Conservation (phyloP, 129 eudicot genomes). For the Chrysanthemum lavandulifolium region DNA sequence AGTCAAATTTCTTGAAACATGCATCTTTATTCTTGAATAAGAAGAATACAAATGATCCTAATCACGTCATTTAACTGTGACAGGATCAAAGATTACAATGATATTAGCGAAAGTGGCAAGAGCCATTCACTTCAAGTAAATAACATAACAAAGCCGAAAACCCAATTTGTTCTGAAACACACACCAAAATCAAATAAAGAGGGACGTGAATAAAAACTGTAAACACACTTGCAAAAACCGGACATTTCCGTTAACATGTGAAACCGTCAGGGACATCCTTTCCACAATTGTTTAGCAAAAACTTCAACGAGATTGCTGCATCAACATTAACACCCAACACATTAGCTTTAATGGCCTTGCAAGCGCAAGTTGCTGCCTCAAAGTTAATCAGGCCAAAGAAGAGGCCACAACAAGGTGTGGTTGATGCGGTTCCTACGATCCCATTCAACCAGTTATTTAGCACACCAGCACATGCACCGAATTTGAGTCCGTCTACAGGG, state of each 20-base stretch:
- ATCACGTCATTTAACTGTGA: constrained; percentile 14
- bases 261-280: background rate
- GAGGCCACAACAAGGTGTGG: constrained; percentile 46
- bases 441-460: constrained; percentile 31
- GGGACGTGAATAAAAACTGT: background rate
- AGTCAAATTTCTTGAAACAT: background rate
- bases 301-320: background rate
- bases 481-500: constrained; percentile 43
- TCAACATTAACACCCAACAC: constrained; percentile 1
- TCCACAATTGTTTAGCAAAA: background rate
- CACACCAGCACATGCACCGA: constrained; percentile 49
- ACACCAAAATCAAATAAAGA: constrained; percentile 20
- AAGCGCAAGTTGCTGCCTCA: constrained; percentile 32
- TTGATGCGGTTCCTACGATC: constrained; percentile 31
- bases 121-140: constrained; percentile 13
- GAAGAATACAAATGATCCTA: constrained; percentile 8
- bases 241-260: background rate
- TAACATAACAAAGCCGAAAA: background rate
- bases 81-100: constrained; percentile 17
- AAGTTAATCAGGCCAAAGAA: constrained; percentile 34
- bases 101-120: background rate
- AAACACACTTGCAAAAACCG: constrained; percentile 14
- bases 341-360: constrained; percentile 22
- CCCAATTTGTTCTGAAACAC: constrained; percentile 14
- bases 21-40: constrained; percentile 19